Evolutionary conservation across 2,329 filamentous ascomycete species (phyloP).

Genomic region (Diaporthe vexans): DNA sequence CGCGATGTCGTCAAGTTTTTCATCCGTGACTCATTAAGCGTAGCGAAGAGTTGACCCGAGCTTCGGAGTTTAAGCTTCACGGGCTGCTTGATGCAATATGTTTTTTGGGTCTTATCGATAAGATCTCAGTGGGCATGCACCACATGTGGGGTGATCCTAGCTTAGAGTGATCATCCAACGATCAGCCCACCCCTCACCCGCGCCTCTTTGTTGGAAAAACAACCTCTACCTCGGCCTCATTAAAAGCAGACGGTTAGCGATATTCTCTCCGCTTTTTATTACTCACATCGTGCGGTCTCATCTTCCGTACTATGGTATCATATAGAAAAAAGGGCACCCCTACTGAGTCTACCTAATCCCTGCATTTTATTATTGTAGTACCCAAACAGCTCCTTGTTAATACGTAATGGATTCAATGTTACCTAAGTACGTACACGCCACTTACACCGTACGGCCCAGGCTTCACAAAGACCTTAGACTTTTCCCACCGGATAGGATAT

Average conservation of each 20-base stretch:
- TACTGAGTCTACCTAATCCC: too few species aligned
- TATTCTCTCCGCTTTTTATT: background rate
- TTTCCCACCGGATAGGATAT: background rate
- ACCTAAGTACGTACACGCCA: background rate
- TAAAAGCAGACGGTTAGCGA: background rate
- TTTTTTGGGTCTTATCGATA: constrained; percentile 1
- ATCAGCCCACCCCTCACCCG: background rate
- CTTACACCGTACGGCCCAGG: background rate
- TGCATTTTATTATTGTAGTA: background rate
- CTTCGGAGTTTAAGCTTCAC: background rate
- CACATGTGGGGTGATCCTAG: too few species aligned
- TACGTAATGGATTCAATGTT: background rate
- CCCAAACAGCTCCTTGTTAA: background rate
- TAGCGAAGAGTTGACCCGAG: too few species aligned
- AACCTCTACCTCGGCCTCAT: background rate
- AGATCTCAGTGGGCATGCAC: background rate
- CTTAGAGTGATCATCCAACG: background rate
- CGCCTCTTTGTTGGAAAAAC: too few species aligned
- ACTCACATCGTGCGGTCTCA: background rate
- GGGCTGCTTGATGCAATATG: background rate
- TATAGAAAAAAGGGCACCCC: too few species aligned
- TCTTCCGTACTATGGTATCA: background rate
- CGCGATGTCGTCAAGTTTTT: background rate
- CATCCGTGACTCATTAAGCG: background rate
- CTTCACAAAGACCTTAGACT: background rate